Conservation (phyloP, 83 land plant species). For the Isoetes engelmannii region DNA sequence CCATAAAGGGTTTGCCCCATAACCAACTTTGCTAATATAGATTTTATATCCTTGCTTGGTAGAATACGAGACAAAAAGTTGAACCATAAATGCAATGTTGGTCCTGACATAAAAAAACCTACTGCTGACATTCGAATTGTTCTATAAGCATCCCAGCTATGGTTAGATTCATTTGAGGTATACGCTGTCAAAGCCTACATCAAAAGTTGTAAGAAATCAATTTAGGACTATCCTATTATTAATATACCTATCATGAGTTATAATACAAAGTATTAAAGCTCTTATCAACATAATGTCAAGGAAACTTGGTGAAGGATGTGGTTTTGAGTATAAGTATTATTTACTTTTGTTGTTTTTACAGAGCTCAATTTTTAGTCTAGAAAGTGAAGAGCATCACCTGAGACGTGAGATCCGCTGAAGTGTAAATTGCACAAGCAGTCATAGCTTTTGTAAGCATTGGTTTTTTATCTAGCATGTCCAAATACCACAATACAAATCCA, state of each 20-base stretch:
- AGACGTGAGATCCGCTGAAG: conserved; percentile 53
- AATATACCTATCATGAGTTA: not conserved
- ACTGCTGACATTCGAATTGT: conserved; percentile 61
- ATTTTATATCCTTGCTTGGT: conserved; percentile 45
- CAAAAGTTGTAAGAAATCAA: too few relatives aligned
- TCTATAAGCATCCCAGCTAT: conserved; percentile 35
- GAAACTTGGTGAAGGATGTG: not conserved
- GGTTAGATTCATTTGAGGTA: too few relatives aligned
- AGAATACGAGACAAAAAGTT: conserved; percentile 43
- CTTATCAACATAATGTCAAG: not conserved
- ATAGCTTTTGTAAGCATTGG: conserved; percentile 60
- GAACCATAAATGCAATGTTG: conserved; percentile 67
- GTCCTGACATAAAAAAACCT: conserved; percentile 59
- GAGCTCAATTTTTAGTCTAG: not conserved
- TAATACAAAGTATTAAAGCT: not conserved
- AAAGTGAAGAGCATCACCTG: conserved; percentile 36
- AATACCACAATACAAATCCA: conserved; percentile 49
- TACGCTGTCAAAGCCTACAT: too few relatives aligned
- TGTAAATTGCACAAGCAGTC: conserved; percentile 55
- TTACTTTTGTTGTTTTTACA: not conserved
- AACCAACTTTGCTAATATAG: conserved; percentile 57
- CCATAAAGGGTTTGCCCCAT: conserved; percentile 55
- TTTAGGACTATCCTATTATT: not conserved
- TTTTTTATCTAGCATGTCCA: conserved; percentile 43
- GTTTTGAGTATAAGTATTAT: not conserved